phyloP scores from a whole-genome alignment of 2,329 filamentous ascomycete genomes.

The Bipolaris gigantea region DNA sequence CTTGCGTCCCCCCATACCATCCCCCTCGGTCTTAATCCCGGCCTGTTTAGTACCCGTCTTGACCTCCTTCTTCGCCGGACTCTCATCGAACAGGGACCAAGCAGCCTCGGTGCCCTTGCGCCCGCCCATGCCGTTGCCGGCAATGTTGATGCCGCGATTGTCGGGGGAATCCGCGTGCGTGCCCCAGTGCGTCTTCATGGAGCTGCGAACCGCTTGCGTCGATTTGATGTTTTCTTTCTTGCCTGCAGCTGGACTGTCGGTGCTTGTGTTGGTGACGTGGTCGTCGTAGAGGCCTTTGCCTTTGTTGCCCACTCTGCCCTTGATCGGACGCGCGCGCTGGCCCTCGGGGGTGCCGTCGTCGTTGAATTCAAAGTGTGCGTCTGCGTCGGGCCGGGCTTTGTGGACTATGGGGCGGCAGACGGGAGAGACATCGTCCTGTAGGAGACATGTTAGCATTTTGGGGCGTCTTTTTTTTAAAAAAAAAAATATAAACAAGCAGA shows the following conservation, averaged over 20 bases:
- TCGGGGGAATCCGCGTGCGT: constrained; percentile 36
- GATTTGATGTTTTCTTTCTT: constrained; percentile 47
- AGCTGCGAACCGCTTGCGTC: constrained; percentile 62
- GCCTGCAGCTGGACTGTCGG: constrained; percentile 54
- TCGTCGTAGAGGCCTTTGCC: constrained; percentile 76
- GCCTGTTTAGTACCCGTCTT: constrained; percentile 25
- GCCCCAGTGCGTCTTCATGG: constrained; percentile 48
- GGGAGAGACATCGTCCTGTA: constrained; percentile 60
- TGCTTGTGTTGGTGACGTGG: constrained; percentile 61
- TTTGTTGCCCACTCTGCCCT: constrained; percentile 62
- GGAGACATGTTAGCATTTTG: constrained; percentile 22
- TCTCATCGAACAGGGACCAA: constrained; percentile 47
- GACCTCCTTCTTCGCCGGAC: constrained; percentile 37
- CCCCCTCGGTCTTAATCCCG: constrained; percentile 42
- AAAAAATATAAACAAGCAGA: constrained; percentile 1
- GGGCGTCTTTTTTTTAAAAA: not conserved
- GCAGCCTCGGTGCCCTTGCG: constrained; percentile 40
- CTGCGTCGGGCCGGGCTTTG: constrained; percentile 76
- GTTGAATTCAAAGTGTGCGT: constrained; percentile 80
- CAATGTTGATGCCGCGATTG: constrained; percentile 40
- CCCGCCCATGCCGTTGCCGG: constrained; percentile 48
- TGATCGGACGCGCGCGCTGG: constrained; percentile 47
- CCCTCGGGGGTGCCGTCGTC: constrained; percentile 69
- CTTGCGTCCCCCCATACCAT: constrained; percentile 48
- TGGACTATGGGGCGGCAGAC: constrained; percentile 60